Evolutionary conservation across 2,329 filamentous ascomycete genomes (phyloP), one percentile per base, ranked within the genome.

Genomic region (Colletotrichum magnum): DNA sequence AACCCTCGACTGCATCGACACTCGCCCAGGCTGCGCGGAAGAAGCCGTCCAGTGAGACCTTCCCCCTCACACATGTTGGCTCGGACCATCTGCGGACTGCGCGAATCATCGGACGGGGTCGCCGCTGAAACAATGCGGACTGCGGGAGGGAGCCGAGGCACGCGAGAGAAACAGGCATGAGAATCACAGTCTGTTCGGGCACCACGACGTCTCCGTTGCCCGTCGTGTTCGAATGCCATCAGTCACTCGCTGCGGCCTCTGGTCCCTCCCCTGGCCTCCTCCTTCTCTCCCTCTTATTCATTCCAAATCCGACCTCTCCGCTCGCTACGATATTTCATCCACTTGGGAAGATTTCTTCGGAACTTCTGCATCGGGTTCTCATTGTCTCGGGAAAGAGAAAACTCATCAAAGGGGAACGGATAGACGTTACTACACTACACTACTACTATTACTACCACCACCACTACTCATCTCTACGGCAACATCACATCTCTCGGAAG

Each of bases 91-190:
- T 21, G 61, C 62, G 48, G 28, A 60, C 50, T 26, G 32, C 9
- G 32, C 43, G 15, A 52, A 36, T 5, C n/a, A 56, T 69, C 56
- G 62, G 56, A 60, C 43, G 62, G 24, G 36, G 32, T 41, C 62
- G 56, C 66, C 62, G 56, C 66, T 66, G 66, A 69, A 66, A 68
- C 58, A 64, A 39, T 36, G 59, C 59, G 64, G 64, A 10, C 51
- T 52, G 21, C 59, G 58, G 47, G 52, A 52, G 51, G 43, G 52
- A 4, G 24, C 43, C 58, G 59, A 64, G 52, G 51, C 43, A 57
- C 12, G 64, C 59, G 59, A 56, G 21, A 43, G 24, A n/a, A 24
- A 39, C 50, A 43, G 24, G 50, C 41, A 18, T 48, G 32, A 28
- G 21, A 41, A 18, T 43, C 28, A 39, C 48, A 41, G 16, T 47